These are phyloP conservation scores for Zygosaccharomyces pseudobailii DNA, from an alignment of 1,139 yeast genomes.

Conservation along the genomic window DNA sequence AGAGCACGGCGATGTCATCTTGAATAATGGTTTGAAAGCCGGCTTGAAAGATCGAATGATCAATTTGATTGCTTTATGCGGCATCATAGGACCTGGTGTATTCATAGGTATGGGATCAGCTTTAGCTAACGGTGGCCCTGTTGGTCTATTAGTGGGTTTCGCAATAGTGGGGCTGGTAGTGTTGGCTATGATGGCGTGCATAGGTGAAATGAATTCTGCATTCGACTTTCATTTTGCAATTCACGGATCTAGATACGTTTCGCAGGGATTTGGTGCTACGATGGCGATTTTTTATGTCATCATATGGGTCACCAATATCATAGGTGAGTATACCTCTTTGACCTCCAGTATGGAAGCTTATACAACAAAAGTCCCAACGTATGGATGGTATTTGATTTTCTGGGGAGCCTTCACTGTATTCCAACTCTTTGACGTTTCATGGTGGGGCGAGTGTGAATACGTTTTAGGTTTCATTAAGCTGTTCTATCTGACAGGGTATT, in stretches of 20 bases:
- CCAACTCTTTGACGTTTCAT: constrained; percentile 51
- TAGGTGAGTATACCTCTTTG: constrained; percentile 54
- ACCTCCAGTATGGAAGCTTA: constrained; percentile 50
- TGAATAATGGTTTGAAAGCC: constrained; percentile 31
- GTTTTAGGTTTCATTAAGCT: constrained; percentile 52
- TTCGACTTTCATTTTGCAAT: constrained; percentile 55
- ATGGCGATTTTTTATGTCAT: constrained; percentile 53
- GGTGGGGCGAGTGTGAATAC: constrained; percentile 59
- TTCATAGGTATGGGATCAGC: constrained; percentile 64
- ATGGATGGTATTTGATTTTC: constrained; percentile 53
- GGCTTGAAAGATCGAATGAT: constrained; percentile 30
- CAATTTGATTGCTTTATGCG: constrained; percentile 68
- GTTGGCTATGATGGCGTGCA: constrained; percentile 51
- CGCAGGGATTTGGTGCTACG: constrained; percentile 55
- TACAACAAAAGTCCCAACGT: constrained; percentile 52
- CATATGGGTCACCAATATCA: constrained; percentile 54
- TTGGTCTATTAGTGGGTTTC: constrained; percentile 56
- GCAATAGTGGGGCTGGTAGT: constrained; percentile 54
- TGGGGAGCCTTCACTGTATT: constrained; percentile 53
- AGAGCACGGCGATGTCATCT: constrained; percentile 28
- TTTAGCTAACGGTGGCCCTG: constrained; percentile 59
- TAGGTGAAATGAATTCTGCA: constrained; percentile 53
- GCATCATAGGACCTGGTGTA: constrained; percentile 67
- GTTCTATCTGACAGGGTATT: constrained; percentile 48
- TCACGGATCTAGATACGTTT: constrained; percentile 48